These are phyloP conservation scores for Diaporthe batatas DNA, from an alignment of 2,329 filamentous ascomycete species.

Conservation along the genomic window DNA sequence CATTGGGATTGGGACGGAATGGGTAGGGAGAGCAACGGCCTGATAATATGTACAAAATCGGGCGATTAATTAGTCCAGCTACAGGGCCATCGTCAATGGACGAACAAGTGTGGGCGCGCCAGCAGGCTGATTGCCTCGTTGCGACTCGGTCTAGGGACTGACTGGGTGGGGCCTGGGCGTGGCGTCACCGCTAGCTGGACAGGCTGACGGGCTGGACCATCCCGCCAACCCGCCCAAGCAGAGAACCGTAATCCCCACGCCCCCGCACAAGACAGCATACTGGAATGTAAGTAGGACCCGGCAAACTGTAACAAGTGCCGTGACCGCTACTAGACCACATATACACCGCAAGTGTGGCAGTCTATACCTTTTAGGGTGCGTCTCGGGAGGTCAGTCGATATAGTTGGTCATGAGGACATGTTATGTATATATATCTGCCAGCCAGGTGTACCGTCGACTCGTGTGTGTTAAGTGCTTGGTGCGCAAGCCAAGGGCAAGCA, in stretches of 20 bases:
- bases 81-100: slow-evolving; percentile 25
- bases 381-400: background rate
- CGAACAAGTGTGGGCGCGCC: slow-evolving; percentile 23
- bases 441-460: background rate
- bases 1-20: slow-evolving; percentile 9
- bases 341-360: background rate
- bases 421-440: background rate
- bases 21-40: background rate
- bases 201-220: background rate
- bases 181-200: slow-evolving; percentile 30
- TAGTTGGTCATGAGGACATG: slow-evolving; percentile 7
- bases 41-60: slow-evolving; percentile 23
- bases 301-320: background rate
- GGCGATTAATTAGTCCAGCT: slow-evolving; percentile 18
- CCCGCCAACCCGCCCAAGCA: slow-evolving; percentile 18
- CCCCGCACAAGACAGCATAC: slow-evolving; percentile 7
- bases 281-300: background rate
- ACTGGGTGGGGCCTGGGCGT: slow-evolving; percentile 22
- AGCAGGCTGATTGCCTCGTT: slow-evolving; percentile 16
- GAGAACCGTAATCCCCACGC: slow-evolving; percentile 10
- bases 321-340: background rate
- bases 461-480: too few relatives aligned
- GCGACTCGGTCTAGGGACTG: slow-evolving; percentile 30
- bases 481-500: too few relatives aligned
- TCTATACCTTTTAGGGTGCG: background rate